Evolutionary conservation across 2,329 filamentous ascomycete species (phyloP).

Genomic region (Rugonectria rugulosa): DNA sequence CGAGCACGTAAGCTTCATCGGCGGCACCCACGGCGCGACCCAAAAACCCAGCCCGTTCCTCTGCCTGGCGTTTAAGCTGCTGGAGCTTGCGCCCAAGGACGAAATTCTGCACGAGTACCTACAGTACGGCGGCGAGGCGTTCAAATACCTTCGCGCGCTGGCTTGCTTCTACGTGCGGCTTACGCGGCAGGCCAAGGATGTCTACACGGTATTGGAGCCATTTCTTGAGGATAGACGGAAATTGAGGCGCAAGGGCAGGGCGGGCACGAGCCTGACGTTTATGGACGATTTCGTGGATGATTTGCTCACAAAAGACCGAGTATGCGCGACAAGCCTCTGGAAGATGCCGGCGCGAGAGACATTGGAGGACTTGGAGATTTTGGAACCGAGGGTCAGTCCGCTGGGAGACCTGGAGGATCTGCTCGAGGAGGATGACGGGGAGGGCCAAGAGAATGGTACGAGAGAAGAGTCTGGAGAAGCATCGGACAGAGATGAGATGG

Average conservation of each 20-base stretch:
- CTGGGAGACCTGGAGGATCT: conserved; percentile 80
- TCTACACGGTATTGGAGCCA: conserved; percentile 83
- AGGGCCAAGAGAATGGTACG: conserved; percentile 42
- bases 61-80: conserved; percentile 91
- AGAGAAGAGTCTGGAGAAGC: conserved; percentile 52
- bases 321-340: conserved; percentile 91
- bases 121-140: conserved; percentile 74
- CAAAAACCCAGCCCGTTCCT: conserved; percentile 93
- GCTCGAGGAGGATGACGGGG: conserved; percentile 66
- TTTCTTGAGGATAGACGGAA: conserved; percentile 85
- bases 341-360: conserved; percentile 85
- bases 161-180: conserved; percentile 94
- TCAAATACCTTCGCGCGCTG: conserved; percentile 88
- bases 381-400: conserved; percentile 86
- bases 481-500: conserved; percentile 48
- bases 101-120: conserved; percentile 84
- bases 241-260: conserved; percentile 76
- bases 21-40: conserved; percentile 83
- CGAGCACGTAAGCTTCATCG: conserved; percentile 81
- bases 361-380: conserved; percentile 85
- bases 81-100: conserved; percentile 84
- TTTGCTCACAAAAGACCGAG: conserved; percentile 83
- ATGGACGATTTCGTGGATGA: conserved; percentile 96
- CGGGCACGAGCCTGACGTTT: conserved; percentile 77
- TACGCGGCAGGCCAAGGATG: conserved; percentile 81